Evolutionary conservation across 345 rosid species (phyloP).

Genomic region (Firmiana major): DNA sequence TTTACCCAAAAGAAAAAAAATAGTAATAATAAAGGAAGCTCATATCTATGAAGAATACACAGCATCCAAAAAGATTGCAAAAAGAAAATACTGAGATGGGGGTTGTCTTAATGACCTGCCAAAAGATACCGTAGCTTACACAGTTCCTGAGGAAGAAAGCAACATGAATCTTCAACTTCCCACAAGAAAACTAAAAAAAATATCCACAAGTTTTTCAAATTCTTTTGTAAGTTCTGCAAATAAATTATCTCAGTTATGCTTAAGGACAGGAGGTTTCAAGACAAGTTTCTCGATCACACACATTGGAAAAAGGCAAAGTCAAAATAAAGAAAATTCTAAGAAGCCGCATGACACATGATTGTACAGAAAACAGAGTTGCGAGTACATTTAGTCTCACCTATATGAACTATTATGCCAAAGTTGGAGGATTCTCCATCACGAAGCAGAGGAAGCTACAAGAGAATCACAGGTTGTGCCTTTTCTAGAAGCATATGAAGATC

Average conservation of each 20-base stretch:
- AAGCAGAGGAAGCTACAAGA: slow-evolving; percentile 13
- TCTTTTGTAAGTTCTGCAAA: neutral
- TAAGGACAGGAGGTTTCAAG: neutral
- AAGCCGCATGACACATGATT: slow-evolving; percentile 5
- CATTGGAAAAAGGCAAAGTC: neutral
- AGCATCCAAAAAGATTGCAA: neutral
- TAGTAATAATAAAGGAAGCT: neutral
- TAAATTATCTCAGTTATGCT: neutral
- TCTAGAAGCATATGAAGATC: slow-evolving; percentile 21
- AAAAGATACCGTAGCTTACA: neutral
- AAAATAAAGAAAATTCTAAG: slow-evolving; percentile 3
- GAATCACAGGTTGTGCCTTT: slow-evolving; percentile 8
- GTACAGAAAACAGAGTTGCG: neutral
- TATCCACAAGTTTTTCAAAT: neutral
- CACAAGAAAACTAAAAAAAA: neutral
- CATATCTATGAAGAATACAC: neutral
- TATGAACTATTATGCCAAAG: slow-evolving; percentile 10
- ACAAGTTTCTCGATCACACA: slow-evolving; percentile 13
- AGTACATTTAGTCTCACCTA: slow-evolving; percentile 29
- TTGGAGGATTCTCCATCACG: slow-evolving; percentile 17
- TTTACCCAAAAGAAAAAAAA: neutral
- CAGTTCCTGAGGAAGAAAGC: neutral
- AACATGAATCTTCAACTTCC: neutral
- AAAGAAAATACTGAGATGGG: neutral
- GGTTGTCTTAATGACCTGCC: neutral